Evolutionary conservation across 768 basidiomycete genomes (phyloP), one percentile per base, ranked within the genome.

Genomic region (Coprinopsis cinerea): DNA sequence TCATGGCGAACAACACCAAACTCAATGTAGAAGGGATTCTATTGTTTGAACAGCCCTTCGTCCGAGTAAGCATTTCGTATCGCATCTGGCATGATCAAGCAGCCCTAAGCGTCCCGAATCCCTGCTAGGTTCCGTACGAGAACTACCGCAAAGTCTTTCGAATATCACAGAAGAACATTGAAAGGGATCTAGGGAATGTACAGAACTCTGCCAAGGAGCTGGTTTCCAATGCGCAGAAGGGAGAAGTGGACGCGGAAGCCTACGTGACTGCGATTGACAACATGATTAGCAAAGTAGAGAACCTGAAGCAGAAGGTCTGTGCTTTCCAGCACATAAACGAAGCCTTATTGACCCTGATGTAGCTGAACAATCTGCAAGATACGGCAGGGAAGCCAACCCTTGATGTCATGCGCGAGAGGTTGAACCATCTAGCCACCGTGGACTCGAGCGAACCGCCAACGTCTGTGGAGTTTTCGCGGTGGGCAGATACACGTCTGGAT

Each of bases 91-190:
- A 37, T 3, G 48, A 23, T 26, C 51, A 54, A 34, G 25, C 20
- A 25, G 42, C 24, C 28, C 40, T 42, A 44, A 49, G 35, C 40
- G 18, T 42, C 13, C 42, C 41, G 35, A n/a, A 41, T 25, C 32
- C 43, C n/a, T 13, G 18, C 43, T 55, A 94, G 92, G 88, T 92
- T 11, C 92, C 92, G 10, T 89, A 85, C 66, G 92, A 94, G 70
- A 87, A 87, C 57, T 88, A 91, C 60, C 83, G 88, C 58, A 89
- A 87, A 67, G 76, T 85, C n/a, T 93, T 94, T 61, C 82, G 91
- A 27, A 77, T 83, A 15, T 82, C 85, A 0, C 89, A 92, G 63
- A 82, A 82, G 67, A 76, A 82, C 53, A 81, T 92, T 48, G 92
- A 94, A 65, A 82, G 85, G 50, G 91, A 93, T 59, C 64, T 88